Percentiles rank a stretch among this genome's conserved stretches.
Conservation (phyloP, 2,329 filamentous ascomycete genomes). For the Dactylonectria macrodidyma region DNA sequence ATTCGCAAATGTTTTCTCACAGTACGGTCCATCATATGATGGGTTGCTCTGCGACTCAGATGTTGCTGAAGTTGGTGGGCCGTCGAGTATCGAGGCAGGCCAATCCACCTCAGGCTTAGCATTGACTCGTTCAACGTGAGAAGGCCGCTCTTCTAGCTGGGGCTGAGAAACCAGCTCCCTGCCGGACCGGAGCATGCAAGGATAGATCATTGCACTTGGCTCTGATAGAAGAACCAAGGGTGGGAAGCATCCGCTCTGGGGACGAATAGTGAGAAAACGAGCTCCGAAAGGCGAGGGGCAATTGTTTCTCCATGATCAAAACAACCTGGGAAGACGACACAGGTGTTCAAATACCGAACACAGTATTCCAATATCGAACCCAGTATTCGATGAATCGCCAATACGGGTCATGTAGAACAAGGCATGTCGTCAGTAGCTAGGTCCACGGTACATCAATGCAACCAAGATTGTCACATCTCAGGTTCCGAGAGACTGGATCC, state of each 20-base stretch:
- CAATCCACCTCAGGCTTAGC: not conserved
- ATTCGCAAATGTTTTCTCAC: not conserved
- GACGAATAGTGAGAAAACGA: not conserved
- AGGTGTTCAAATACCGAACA: constrained; percentile 41
- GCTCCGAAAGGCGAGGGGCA: constrained; percentile 2
- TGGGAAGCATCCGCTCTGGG: not conserved
- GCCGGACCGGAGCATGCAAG: not conserved
- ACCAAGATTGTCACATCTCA: constrained; percentile 44
- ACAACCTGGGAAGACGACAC: constrained; percentile 25
- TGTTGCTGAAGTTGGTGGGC: not conserved
- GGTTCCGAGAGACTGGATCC: constrained; percentile 46
- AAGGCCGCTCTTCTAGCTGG: not conserved
- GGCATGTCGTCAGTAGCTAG: constrained; percentile 35
- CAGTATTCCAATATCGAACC: constrained; percentile 33
- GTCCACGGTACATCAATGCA: constrained; percentile 44
- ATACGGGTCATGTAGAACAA: constrained; percentile 25
- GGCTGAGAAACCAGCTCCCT: constrained; percentile 1
- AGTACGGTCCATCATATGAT: not conserved
- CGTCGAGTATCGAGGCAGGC: not conserved
- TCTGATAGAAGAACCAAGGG: not conserved
- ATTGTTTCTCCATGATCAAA: constrained; percentile 22
- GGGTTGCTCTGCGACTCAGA: not conserved
- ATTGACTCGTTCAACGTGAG: not conserved
- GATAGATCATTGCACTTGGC: not conserved
- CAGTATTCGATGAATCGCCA: constrained; percentile 26